Percentiles rank a stretch among this genome's conserved stretches.
phyloP scores from a whole-genome alignment of 257 asterid genomes.

The Gentiana straminea region DNA sequence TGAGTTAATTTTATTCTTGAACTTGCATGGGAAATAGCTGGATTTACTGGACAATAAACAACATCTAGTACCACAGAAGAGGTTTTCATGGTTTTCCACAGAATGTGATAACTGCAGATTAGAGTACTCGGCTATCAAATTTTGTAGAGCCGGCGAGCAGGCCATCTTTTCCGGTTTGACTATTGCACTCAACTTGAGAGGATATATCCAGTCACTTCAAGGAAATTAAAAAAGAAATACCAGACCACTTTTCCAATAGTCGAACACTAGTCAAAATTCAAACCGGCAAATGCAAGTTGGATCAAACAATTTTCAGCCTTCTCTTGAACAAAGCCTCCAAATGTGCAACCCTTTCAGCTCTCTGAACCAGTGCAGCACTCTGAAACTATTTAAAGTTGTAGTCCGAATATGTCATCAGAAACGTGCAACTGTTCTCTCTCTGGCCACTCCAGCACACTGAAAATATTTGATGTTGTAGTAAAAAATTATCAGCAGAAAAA shows the following conservation, averaged over 20 bases:
- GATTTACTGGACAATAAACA: conserved; percentile 13
- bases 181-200: neutral
- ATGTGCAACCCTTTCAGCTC: neutral
- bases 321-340: too few species aligned
- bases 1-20: conserved; percentile 12
- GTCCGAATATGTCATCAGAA: too few species aligned
- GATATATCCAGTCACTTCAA: neutral
- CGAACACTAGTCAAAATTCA: neutral
- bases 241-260: neutral
- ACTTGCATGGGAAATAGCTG: conserved; percentile 16
- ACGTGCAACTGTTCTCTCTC: too few species aligned
- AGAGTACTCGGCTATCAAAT: conserved; percentile 28
- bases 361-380: neutral
- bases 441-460: too few species aligned
- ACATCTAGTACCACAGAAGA: conserved; percentile 11
- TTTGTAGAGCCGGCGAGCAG: conserved; percentile 26
- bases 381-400: neutral
- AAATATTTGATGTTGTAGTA: too few species aligned
- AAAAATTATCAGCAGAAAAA: too few species aligned
- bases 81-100: conserved; percentile 23
- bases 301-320: neutral
- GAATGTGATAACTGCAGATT: conserved; percentile 18
- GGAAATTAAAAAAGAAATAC: conserved; percentile 1
- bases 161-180: conserved; percentile 26
- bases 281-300: neutral